Percentiles rank a stretch among this genome's conserved stretches.
Conservation (phyloP, 371 early-diverging fungal genomes). For the Mortierella sp. region DNA sequence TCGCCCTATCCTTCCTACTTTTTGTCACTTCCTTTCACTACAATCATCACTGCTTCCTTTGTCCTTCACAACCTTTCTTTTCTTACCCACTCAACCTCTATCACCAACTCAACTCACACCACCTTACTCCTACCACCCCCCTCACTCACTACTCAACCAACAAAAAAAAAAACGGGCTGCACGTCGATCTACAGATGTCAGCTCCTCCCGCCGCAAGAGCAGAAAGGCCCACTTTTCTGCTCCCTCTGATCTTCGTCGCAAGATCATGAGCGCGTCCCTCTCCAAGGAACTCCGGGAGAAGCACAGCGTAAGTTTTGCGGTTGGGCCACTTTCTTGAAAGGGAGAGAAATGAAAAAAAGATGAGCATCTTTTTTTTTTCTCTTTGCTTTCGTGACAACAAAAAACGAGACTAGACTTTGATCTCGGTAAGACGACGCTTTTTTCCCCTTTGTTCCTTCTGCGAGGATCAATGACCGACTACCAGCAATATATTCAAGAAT, state of each 20-base stretch:
- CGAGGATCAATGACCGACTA: too few relatives aligned
- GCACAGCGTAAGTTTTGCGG: conserved; percentile 82
- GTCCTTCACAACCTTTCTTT: too few relatives aligned
- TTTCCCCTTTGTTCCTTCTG: too few relatives aligned
- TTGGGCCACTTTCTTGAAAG: conserved; percentile 18
- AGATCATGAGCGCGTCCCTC: conserved; percentile 96
- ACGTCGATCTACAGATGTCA: conserved; percentile 74
- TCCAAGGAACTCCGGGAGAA: conserved; percentile 98
- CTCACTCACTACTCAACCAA: too few relatives aligned
- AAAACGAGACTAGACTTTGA: conserved; percentile 5
- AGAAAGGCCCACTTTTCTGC: conserved; percentile 99
- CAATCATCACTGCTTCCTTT: not conserved
- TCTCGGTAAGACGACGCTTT: conserved; percentile 1
- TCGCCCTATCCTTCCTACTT: not conserved
- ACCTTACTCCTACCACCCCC: too few relatives aligned
- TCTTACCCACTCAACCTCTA: not conserved
- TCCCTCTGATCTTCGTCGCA: conserved; percentile 93
- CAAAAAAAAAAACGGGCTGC: too few relatives aligned
- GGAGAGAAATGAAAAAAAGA: not conserved
- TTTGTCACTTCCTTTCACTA: not conserved
- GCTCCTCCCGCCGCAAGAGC: conserved; percentile 95
- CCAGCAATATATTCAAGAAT: too few relatives aligned
- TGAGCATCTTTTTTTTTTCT: not conserved
- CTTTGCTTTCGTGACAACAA: not conserved
- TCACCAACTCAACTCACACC: not conserved